Evolutionary conservation across 371 early-diverging fungal species (phyloP), one percentile per base, ranked within the genome.

Genomic region (Nosema bombycis): DNA sequence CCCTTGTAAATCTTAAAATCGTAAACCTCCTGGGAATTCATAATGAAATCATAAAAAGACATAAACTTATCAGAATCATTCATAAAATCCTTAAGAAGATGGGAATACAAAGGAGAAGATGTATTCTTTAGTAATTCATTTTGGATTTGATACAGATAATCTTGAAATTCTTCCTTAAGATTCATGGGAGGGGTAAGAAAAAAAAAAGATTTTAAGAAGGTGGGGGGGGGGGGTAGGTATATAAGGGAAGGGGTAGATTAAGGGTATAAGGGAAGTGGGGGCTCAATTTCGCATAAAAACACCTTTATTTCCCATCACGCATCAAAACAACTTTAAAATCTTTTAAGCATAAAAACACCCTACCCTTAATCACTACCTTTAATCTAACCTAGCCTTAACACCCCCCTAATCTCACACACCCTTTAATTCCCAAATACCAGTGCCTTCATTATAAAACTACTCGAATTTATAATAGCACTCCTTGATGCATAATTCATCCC

Each of bases 401-500:
- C 29, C 26, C 21, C 1, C 21, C n/a, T 26, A 29, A 69, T 18
- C 28, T 3, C 28, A 38, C 24, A 30, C 23, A 63, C 55, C 24
- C 54, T 54, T 56, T 54, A 18, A 24, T 54, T 61, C 6, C 3
- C 4, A 30, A n/a, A 30, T 23, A 74, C 26, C 18, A 75, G 4
- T 28, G 55, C 60, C 21, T 67, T 58, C 21, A 54, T 30, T 56
- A 75, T 6, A 21, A 24, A 36, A 21, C 36, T 55, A 15, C 34
- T 0, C 61, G 67, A 1, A 18, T 67, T 58, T 24, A 24, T 36
- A 2, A 65, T 23, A 2, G 57, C 75, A 30, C 38, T 66, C 21
- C 24, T 67, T 24, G 24, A 14, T 23, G 58, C 75, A 75, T 57
- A 75, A 37, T 67, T 30, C 15, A 56, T 29, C 10, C 75, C 75